These are phyloP conservation scores for Fusarium oligoseptatum DNA, from an alignment of 2,329 filamentous ascomycete genomes.

Conservation along the genomic window DNA sequence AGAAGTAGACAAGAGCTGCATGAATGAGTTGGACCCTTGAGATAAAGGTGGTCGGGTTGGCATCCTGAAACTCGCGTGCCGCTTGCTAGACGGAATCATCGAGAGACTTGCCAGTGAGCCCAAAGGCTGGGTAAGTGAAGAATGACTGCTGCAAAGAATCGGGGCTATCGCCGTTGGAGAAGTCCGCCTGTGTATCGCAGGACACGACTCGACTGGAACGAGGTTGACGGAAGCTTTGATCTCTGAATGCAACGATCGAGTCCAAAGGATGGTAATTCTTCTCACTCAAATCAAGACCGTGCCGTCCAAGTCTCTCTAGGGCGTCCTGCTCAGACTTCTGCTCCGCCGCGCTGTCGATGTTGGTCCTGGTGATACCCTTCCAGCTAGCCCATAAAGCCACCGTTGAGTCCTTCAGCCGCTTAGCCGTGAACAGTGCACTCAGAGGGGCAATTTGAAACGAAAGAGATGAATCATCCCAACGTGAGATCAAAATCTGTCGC, in stretches of 20 bases:
- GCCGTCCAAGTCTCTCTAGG: neutral
- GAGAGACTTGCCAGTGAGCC: neutral
- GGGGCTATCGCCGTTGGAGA: neutral
- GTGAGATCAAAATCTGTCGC: neutral
- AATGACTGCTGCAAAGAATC: neutral
- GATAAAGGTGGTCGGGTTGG: neutral
- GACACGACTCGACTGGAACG: neutral
- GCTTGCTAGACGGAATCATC: neutral
- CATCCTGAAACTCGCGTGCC: neutral
- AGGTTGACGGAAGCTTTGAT: neutral
- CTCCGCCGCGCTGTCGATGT: neutral
- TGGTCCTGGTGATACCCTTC: neutral
- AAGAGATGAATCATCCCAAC: neutral
- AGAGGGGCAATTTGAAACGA: neutral
- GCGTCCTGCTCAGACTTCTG: neutral
- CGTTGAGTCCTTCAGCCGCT: neutral
- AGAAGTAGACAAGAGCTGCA: conserved; percentile 1
- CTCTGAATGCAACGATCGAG: neutral
- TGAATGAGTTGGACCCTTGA: conserved; percentile 3
- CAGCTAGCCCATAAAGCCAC: neutral
- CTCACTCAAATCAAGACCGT: neutral
- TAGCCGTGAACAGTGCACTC: neutral
- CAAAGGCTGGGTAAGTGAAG: neutral
- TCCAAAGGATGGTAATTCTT: neutral
- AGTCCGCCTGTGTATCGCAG: neutral